phyloP scores from a whole-genome alignment of 164 flowering plant genomes.

The Piper betle region DNA sequence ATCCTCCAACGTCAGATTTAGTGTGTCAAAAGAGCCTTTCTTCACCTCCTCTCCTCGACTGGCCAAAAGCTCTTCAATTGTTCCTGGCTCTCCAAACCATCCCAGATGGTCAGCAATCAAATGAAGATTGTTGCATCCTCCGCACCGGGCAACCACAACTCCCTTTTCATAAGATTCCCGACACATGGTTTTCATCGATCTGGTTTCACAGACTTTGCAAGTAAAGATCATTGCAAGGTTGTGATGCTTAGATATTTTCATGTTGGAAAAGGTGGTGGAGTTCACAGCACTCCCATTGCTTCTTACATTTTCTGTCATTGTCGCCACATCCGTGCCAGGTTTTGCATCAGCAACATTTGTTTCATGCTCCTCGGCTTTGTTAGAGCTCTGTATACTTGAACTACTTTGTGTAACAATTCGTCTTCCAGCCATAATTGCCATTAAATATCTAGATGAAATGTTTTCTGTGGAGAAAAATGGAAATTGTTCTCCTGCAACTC shows the following conservation, averaged over 20 bases:
- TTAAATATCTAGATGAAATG: too few relatives aligned
- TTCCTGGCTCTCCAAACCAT: constrained; percentile 83
- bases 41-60: constrained; percentile 78
- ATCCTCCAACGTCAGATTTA: constrained; percentile 70
- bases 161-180: constrained; percentile 93
- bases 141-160: constrained; percentile 77
- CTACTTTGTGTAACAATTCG: not conserved
- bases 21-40: constrained; percentile 53
- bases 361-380: not conserved
- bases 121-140: constrained; percentile 71
- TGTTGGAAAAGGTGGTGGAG: constrained; percentile 27
- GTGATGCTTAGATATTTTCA: constrained; percentile 59
- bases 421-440: not conserved
- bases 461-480: not conserved
- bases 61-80: constrained; percentile 74
- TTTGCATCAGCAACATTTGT: not conserved
- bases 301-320: not conserved
- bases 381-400: not conserved
- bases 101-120: constrained; percentile 87
- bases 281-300: constrained; percentile 7
- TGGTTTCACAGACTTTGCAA: constrained; percentile 90
- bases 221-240: constrained; percentile 79
- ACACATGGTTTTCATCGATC: constrained; percentile 57
- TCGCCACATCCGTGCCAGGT: not conserved
- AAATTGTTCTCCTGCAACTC: not conserved